Conservation (phyloP, 305 asterid genomes). For the Ajuga reptans region DNA sequence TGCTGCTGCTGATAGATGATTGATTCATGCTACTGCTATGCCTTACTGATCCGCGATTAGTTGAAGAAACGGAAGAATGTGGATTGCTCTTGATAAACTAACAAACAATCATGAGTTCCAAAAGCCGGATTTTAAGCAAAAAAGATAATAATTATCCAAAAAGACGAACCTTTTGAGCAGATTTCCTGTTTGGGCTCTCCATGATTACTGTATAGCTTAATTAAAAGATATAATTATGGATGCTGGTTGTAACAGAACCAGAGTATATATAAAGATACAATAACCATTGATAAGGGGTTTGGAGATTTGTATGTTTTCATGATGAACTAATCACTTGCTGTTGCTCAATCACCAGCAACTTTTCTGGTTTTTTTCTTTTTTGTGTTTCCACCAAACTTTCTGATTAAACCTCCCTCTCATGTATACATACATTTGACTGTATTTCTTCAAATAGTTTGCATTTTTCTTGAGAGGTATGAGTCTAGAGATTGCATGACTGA, state of each 20-base stretch:
- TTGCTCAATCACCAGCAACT: constrained; percentile 44
- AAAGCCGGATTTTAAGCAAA: background rate
- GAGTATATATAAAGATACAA: constrained; percentile 26
- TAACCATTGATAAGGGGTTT: constrained; percentile 15
- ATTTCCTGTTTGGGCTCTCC: constrained; percentile 45
- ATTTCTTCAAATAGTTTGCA: constrained; percentile 8
- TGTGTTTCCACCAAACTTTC: constrained; percentile 48
- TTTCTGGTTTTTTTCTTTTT: constrained; percentile 13
- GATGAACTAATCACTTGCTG: constrained; percentile 33
- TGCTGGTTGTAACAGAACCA: constrained; percentile 15
- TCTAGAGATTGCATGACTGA: background rate
- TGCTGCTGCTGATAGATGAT: constrained; percentile 34
- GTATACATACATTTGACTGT: constrained; percentile 1
- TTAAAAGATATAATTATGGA: constrained; percentile 13
- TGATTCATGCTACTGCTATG: constrained; percentile 23
- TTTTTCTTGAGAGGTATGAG: background rate
- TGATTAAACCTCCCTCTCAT: constrained; percentile 52
- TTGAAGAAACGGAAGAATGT: constrained; percentile 24
- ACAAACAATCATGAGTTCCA: background rate
- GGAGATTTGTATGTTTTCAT: constrained; percentile 41
- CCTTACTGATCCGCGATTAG: constrained; percentile 22
- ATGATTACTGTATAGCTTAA: constrained; percentile 25
- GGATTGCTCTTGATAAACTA: constrained; percentile 27
- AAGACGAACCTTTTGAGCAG: constrained; percentile 44
- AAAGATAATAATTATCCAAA: background rate